Base-by-base conservation (phyloP, 1,139 yeast genomes). In the Arxiozyma telluris region DNA sequence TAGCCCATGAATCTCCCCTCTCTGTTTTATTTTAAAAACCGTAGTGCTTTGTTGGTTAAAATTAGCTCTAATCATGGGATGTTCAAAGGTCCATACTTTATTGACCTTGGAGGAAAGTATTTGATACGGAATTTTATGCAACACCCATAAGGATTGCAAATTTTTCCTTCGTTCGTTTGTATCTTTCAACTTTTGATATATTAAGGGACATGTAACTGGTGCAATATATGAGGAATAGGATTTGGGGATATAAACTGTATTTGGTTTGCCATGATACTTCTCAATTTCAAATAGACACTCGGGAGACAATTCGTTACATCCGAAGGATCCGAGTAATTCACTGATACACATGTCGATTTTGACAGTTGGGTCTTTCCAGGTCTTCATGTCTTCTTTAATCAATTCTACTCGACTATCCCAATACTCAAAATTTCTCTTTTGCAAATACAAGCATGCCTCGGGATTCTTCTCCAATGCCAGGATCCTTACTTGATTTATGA, bases 271-370 rank as follows among this genome's bases (percentile, higher is more conserved):
- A 66, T 66, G 70, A 48, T 61, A 60, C 43, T 61, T 59, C 50
- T 72, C 73, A n/a, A 73, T 61, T 1, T 70, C 62, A 23, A 65
- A 61, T 5, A 83, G 61, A 55, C 94, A 84, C 64, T 91, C 98
- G 0, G 97, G 97, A 17, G 88, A 77, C 18, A 87, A 74, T 65
- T 91, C 98, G 67, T 91, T 91, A 67, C 94, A 93, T 1, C 96
- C 97, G 71, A 90, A 85, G 7, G 96, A 87, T 2, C 97, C 97
- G 30, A 91, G 69, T 38, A 91, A 73, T 66, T 91, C 98, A 46
- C 95, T 85, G 1, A 91, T 76, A 17, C 90, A 77, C 47, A 90
- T 65, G 62, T 86, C 78, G 52, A 77, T 74, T 41, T 71, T 70
- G 22, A 58, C 62, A 49, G 58, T 54, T 7, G 73, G 75, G n/a